Evolutionary conservation across 176 grass and related monocot genomes (phyloP), one percentile per base, ranked within the genome.

Genomic region (Tuctoria greenei): DNA sequence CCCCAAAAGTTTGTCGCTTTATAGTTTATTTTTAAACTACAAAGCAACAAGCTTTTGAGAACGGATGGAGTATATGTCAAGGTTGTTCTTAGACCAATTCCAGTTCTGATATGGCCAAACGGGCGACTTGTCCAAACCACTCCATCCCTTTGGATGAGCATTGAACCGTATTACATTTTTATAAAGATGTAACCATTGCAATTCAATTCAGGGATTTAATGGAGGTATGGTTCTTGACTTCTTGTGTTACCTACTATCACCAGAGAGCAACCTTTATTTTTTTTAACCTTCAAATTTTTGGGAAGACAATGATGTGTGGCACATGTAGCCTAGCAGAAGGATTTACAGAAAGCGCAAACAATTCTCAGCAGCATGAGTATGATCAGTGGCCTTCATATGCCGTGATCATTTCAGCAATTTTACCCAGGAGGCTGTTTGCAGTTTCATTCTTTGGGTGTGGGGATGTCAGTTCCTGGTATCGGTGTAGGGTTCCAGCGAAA

Each of bases 401-500:
- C 8, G 84, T 78, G 81, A 95, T 86, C 95, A 99, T 82, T 55
- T 73, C 84, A 24, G 84, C 64, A 77, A 99, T 92, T 63, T 92
- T 90, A 61, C 67, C 45, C 58, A 99, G 78, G 79, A 92, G 24
- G 52, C 74, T 73, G 69, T 77, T 72, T 15, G 91, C 87, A 0
- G 77, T 89, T 67, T 89, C 80, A 47, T 62, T 77, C 58, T 83
- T 79, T 1, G 58, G 67, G 67, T 88, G 71, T 10, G 94, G 81
- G 55, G 59, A 60, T 71, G 61, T 42, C 87, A 93, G 78, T 80
- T 92, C 82, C 46, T 95, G 91, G 72, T 92, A 95, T 60, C 55
- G 40, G 67, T 90, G 89, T 38, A 99, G 79, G 38, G 79, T 88
- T 44, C 91, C 91, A 23, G 89, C 86, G 61, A 99, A 99, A 86